Evolutionary conservation across 768 basidiomycete species (phyloP), one percentile per base, ranked within the genome.

Genomic region (Panaeolus papilionaceus): DNA sequence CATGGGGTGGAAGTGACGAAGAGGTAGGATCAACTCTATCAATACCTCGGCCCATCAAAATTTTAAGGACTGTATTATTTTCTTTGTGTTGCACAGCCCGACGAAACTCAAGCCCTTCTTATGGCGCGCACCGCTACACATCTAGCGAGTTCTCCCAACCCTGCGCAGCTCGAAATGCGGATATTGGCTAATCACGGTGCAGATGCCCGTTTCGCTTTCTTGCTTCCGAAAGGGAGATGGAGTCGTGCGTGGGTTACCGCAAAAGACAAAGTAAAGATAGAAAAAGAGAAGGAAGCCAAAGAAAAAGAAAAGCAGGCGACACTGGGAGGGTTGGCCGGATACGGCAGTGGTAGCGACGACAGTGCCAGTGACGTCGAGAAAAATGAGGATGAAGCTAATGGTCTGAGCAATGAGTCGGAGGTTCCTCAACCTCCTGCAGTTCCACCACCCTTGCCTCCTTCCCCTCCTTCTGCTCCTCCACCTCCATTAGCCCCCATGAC

Each of bases 141-240:
- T 68, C 78, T 96, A 38, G 74, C 84, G 28, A 78, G 87, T 7
- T 92, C 94, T 0, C 88, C 90, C 1, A 95, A 96, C 72, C 86
- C 93, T 16, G 87, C 89, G 0, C 89, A 95, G 69, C 83, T 97
- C 26, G 94, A 96, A 76, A 89, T 95, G 84, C 87, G 95, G 6
- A 95, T 98, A 71, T 81, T 97, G 16, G 90, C 95, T 10, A 95
- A 97, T 71, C 87, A 96, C 73, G 91, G 93, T 0, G 79, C 82
- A 12, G 94, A 97, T 75, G 80, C 82, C 54, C 85, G 92, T 6
- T 96, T 98, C 73, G 87, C 90, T 0, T 96, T 96, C 76, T 77
- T 97, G 54, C 54, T 58, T 58, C 54, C 54, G 28, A 85, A 89
- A 39, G 95, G 95, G 2, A 80, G 92, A 26, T 95, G 92, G 89